Evolutionary conservation across 345 rosid species (phyloP).

Genomic region (Hevea brasiliensis): DNA sequence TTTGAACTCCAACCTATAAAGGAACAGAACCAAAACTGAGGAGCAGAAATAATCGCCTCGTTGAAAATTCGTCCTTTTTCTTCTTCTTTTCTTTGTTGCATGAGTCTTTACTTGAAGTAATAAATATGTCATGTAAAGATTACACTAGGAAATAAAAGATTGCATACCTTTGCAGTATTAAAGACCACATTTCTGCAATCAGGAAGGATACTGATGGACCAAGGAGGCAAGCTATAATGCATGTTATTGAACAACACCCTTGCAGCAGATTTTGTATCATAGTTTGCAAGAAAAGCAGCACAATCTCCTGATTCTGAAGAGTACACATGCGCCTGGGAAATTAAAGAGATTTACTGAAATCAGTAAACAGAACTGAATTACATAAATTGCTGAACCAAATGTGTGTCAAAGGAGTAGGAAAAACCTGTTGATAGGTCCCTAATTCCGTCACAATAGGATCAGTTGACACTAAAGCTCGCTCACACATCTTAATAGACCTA

Average conservation of each 20-base stretch:
- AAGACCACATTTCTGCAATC: conserved; percentile 96
- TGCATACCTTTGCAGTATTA: conserved; percentile 88
- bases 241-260: conserved; percentile 88
- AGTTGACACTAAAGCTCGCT: conserved; percentile 72
- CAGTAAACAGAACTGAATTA: conserved; percentile 13
- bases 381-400: conserved; percentile 9
- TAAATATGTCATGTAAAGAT: neutral
- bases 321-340: conserved; percentile 74
- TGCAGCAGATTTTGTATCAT: conserved; percentile 78
- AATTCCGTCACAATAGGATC: conserved; percentile 83
- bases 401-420: neutral
- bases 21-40: neutral
- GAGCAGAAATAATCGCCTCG: neutral
- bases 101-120: neutral
- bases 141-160: neutral
- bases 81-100: neutral
- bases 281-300: conserved; percentile 94
- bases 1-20: conserved; percentile 89
- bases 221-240: conserved; percentile 96
- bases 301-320: conserved; percentile 79
- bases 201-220: conserved; percentile 98
- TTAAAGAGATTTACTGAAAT: conserved; percentile 19
- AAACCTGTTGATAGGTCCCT: conserved; percentile 85
- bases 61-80: neutral
- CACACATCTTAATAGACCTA: conserved; percentile 90